These are phyloP conservation scores for Lasiodiplodia sp. DNA, from an alignment of 2,329 filamentous ascomycete species.

Conservation along the genomic window DNA sequence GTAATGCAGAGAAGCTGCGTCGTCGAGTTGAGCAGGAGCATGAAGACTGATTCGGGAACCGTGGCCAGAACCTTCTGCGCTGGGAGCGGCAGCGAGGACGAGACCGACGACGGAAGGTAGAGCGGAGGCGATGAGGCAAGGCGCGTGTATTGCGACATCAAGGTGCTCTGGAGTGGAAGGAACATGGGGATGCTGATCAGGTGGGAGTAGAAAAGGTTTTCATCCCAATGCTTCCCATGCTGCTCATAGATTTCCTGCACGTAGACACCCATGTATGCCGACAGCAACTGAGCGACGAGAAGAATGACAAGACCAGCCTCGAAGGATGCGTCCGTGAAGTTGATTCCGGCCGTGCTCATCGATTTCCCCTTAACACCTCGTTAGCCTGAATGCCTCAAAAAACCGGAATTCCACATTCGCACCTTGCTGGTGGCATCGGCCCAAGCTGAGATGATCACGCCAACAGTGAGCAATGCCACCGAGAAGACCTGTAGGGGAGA, in stretches of 20 bases:
- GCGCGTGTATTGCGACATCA: constrained; percentile 68
- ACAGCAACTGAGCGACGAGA: constrained; percentile 86
- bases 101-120: constrained; percentile 43
- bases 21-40: constrained; percentile 76
- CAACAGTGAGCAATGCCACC: constrained; percentile 82
- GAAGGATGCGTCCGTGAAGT: constrained; percentile 57
- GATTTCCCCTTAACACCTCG: constrained; percentile 48
- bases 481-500: constrained; percentile 80
- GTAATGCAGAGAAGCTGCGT: constrained; percentile 96
- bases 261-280: constrained; percentile 93
- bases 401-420: constrained; percentile 36
- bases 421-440: constrained; percentile 88
- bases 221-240: constrained; percentile 90
- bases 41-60: constrained; percentile 73
- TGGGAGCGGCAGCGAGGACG: constrained; percentile 40
- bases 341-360: constrained; percentile 51
- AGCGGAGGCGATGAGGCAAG: constrained; percentile 71
- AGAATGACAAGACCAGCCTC: constrained; percentile 80
- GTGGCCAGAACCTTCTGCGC: constrained; percentile 38
- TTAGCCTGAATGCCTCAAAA: not conserved
- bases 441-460: constrained; percentile 87
- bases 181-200: constrained; percentile 79
- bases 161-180: constrained; percentile 71
- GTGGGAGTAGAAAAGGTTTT: constrained; percentile 94
- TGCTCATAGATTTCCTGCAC: constrained; percentile 87